Evolutionary conservation across 108 stramenopile species (phyloP), one percentile per base, ranked within the genome.

Genomic region (Poteriospumella lacustris): DNA sequence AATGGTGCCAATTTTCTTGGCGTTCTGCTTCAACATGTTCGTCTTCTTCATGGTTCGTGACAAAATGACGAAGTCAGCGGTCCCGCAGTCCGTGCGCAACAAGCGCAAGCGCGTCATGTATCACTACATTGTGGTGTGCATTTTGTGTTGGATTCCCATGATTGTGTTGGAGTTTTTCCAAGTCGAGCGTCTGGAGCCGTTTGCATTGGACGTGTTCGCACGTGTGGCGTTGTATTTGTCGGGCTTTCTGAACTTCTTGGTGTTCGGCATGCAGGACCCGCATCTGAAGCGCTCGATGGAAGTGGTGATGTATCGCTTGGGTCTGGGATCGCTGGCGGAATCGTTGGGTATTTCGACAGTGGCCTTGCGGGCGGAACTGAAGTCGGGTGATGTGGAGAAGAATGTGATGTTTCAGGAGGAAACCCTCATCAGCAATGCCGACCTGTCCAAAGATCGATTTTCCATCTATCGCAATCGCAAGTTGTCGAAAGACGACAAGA

Each of bases 211-310:
- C 9, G 12, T 73, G 5, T 5, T 73, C 33, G 43, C 70, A 26
- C 5, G 70, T 3, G 24, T 9, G 3, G 26, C n/a, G 12, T 56
- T 73, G 42, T 73, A 73, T 56, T 9, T 56, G 5, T 52, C 70
- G 26, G 70, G 70, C 26, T 73, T 73, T 42, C 36, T 73, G 29
- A 73, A 73, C 24, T 73, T 73, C 31, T 56, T 73, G 31, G 70
- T 73, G 5, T 73, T 73, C 36, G 70, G 70, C 3, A 42, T 73
- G 41, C 70, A 73, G 42, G 70, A 73, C 24, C 70, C 70, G 9
- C 70, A 73, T 73, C 42, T 73, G 24, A 34, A 73, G 3, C 70
- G 70, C 9, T 73, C 70, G 31, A 33, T 73, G 26, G 5, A 9
- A 42, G 44, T 44, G 12, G 5, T 56, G 28, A 38, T 73, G 36